Evolutionary conservation across 2,329 filamentous ascomycete genomes (phyloP).

Genomic region (Emericellopsis atlantica): DNA sequence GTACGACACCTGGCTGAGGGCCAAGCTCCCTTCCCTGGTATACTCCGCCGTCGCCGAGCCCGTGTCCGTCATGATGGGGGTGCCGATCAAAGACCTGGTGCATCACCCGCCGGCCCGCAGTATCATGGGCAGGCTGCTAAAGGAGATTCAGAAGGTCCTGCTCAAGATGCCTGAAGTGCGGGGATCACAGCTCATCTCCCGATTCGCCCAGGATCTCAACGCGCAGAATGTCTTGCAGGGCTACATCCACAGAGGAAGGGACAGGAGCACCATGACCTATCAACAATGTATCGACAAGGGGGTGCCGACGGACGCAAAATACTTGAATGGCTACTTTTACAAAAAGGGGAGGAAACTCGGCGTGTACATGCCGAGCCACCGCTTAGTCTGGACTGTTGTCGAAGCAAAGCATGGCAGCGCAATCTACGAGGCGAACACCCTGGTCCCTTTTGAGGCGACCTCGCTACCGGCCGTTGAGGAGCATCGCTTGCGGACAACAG

Average conservation of each 20-base stretch:
- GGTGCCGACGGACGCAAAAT: slow-evolving; percentile 62
- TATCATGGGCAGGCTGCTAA: slow-evolving; percentile 58
- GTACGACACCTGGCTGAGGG: slow-evolving; percentile 41
- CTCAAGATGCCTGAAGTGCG: slow-evolving; percentile 61
- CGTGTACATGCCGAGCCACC: slow-evolving; percentile 60
- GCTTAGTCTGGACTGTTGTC: slow-evolving; percentile 59
- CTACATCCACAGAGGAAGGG: slow-evolving; percentile 29
- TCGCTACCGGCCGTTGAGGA: not conserved
- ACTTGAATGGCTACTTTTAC: slow-evolving; percentile 81
- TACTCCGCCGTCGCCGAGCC: slow-evolving; percentile 70
- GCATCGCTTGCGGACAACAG: not conserved
- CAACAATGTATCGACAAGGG: slow-evolving; percentile 49
- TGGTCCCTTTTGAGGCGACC: slow-evolving; percentile 1
- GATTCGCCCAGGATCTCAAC: slow-evolving; percentile 43
- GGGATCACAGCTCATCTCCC: slow-evolving; percentile 41
- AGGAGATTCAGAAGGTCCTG: slow-evolving; percentile 64
- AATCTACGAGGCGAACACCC: slow-evolving; percentile 1
- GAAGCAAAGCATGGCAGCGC: slow-evolving; percentile 45
- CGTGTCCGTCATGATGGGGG: slow-evolving; percentile 66
- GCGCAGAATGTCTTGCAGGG: slow-evolving; percentile 45
- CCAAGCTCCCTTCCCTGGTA: slow-evolving; percentile 69
- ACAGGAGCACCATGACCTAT: slow-evolving; percentile 46
- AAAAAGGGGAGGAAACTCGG: slow-evolving; percentile 59
- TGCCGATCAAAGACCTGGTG: slow-evolving; percentile 58
- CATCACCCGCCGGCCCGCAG: slow-evolving; percentile 52